Conservation (phyloP, 148 eudicot genomes). For the Chenopodium suecicum region DNA sequence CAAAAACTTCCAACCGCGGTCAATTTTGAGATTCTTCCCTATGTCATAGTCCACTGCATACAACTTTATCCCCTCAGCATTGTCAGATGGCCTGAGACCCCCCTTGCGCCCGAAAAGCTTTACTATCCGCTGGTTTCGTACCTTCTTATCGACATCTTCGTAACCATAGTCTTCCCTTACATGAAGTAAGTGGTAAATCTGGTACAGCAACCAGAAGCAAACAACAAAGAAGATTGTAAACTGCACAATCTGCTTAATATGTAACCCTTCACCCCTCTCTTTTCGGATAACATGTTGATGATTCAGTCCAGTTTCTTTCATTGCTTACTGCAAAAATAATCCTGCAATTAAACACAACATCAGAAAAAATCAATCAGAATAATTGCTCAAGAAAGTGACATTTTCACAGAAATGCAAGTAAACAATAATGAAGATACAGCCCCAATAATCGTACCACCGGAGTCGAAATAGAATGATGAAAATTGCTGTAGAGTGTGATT, state of each 20-base stretch:
- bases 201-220: slow-evolving; percentile 30
- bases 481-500: too few relatives aligned
- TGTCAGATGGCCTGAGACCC: slow-evolving; percentile 4
- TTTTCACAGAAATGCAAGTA: neutral
- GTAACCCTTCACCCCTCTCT: neutral
- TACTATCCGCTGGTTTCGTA: neutral
- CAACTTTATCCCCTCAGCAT: slow-evolving; percentile 1
- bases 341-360: neutral
- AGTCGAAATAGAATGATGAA: too few relatives aligned
- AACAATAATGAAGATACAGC: too few relatives aligned
- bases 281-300: neutral
- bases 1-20: neutral
- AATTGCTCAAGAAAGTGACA: neutral
- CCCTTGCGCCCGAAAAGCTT: slow-evolving; percentile 25
- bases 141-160: neutral
- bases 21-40: neutral
- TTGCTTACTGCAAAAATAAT: neutral
- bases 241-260: slow-evolving; percentile 18
- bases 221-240: slow-evolving; percentile 15
- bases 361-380: neutral
- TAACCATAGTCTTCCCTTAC: neutral
- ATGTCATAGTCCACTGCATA: slow-evolving; percentile 6
- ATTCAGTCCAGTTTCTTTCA: slow-evolving; percentile 9
- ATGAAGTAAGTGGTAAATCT: slow-evolving; percentile 1
- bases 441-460: too few relatives aligned